Conservation (phyloP, 257 asterid genomes). For the Solanum paucissectum region DNA sequence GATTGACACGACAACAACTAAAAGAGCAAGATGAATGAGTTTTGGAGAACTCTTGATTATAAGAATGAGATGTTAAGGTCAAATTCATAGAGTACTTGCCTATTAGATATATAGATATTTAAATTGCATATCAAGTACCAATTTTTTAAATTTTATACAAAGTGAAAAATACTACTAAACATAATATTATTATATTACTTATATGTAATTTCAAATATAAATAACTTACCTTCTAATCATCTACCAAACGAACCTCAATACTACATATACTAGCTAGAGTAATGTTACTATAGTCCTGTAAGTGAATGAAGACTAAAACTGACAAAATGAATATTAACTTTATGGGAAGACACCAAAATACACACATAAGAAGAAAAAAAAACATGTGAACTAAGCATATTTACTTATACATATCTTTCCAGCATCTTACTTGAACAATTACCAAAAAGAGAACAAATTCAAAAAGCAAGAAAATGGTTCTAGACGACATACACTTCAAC, state of each 20-base stretch:
- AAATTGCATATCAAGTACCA: not conserved
- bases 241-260: not conserved
- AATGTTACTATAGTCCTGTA: not conserved
- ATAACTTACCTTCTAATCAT: not conserved
- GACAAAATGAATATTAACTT: not conserved
- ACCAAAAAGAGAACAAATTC: no score
- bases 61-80: not conserved
- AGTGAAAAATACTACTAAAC: not conserved
- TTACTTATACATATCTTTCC: no score
- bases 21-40: not conserved
- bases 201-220: no score
- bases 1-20: no score
- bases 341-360: not conserved
- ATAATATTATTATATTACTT: no score
- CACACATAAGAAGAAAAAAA: not conserved
- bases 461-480: no score
- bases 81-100: not conserved
- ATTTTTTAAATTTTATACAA: no score
- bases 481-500: no score
- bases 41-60: not conserved
- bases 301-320: not conserved
- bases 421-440: no score
- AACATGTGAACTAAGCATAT: not conserved
- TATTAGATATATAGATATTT: no score
- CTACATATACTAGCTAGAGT: not conserved